Conservation (phyloP, 1,284 basidiomycete species). For the Bondarzewia mesenterica region DNA sequence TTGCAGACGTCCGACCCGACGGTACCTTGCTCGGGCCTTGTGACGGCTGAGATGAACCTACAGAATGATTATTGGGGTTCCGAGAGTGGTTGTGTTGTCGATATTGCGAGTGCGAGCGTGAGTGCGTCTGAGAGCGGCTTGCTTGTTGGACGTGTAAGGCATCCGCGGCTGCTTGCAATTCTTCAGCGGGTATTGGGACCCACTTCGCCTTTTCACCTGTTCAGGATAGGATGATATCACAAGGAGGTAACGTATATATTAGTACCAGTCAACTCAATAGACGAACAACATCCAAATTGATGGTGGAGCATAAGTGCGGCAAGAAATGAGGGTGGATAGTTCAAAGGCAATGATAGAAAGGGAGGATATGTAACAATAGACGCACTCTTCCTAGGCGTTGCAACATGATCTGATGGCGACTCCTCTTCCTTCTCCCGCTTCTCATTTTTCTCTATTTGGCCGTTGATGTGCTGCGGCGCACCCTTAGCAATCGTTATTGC, state of each 20-base stretch:
- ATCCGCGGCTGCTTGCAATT: conserved; percentile 49
- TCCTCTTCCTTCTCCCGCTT: conserved; percentile 17
- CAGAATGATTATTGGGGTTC: conserved; percentile 13
- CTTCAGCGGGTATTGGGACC: conserved; percentile 47
- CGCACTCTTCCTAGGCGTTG: conserved; percentile 40
- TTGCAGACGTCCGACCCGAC: conserved; percentile 24
- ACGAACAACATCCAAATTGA: conserved; percentile 2
- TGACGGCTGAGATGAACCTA: conserved; percentile 21
- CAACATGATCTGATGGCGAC: conserved; percentile 14
- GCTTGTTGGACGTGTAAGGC: conserved; percentile 22
- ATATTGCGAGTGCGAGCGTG: conserved; percentile 12
- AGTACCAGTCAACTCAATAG: conserved; percentile 5
- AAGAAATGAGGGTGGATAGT: conserved; percentile 1
- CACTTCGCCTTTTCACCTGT: conserved; percentile 52
- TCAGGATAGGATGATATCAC: conserved; percentile 6
- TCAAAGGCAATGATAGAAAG: conserved; percentile 6
- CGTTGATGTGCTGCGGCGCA: conserved; percentile 7
- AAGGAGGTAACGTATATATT: conserved; percentile 10
- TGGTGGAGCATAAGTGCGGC: background rate
- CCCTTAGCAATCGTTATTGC: conserved; percentile 10
- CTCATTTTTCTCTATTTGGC: conserved; percentile 10
- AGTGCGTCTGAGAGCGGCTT: conserved; percentile 14
- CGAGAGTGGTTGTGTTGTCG: conserved; percentile 1
- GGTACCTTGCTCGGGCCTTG: conserved; percentile 27
- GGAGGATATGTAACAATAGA: conserved; percentile 18